These are phyloP conservation scores for Schoenoplectus tabernaemontani DNA, from an alignment of 202 grass and related monocot genomes.

Conservation along the genomic window DNA sequence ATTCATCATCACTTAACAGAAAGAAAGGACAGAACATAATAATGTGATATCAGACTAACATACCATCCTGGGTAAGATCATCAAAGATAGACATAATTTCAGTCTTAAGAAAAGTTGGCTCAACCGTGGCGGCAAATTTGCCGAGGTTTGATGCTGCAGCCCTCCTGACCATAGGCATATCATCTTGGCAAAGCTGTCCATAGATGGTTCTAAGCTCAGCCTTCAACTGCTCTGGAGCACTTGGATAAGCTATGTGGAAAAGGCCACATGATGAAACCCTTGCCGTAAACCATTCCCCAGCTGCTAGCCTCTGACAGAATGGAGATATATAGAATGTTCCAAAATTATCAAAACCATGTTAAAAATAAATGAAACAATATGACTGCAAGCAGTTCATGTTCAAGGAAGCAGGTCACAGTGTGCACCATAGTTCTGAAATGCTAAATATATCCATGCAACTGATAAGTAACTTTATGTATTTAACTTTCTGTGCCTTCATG, in stretches of 20 bases:
- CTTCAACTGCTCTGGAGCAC: conserved; percentile 69
- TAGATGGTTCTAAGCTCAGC: conserved; percentile 73
- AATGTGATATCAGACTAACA: conserved; percentile 12
- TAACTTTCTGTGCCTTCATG: not conserved
- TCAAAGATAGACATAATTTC: conserved; percentile 96
- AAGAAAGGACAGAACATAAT: not conserved
- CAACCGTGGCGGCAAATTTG: conserved; percentile 84
- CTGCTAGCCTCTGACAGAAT: conserved; percentile 59
- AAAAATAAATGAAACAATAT: not conserved
- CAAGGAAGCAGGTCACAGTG: not conserved
- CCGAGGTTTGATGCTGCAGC: conserved; percentile 91
- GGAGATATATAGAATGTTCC: not conserved
- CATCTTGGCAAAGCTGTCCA: conserved; percentile 86
- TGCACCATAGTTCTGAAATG: not conserved
- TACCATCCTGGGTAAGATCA: conserved; percentile 98
- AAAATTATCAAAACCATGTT: not conserved
- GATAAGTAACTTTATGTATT: not conserved
- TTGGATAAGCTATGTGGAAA: conserved; percentile 87
- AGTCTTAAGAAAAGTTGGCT: conserved; percentile 69
- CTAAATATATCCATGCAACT: too few species aligned
- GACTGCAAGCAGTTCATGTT: not conserved
- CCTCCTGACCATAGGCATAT: conserved; percentile 99
- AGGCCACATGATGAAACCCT: conserved; percentile 89
- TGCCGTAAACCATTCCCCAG: conserved; percentile 95
- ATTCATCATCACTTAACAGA: conserved; percentile 1